These are phyloP conservation scores for Saccharomycopsis phalli DNA, from an alignment of 1,139 yeast species.

Conservation along the genomic window DNA sequence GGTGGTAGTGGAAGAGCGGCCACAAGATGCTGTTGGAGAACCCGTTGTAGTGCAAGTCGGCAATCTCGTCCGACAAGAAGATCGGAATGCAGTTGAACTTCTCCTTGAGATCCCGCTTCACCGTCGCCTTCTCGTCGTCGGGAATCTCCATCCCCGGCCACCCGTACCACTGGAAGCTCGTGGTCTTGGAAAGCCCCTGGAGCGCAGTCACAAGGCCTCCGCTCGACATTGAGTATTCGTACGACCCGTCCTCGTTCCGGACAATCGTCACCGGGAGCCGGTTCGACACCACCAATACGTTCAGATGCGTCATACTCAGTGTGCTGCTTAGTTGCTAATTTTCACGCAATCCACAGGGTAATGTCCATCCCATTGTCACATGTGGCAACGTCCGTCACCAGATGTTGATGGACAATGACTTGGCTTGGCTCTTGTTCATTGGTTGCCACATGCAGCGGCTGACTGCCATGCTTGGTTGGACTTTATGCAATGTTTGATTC, in stretches of 20 bases:
- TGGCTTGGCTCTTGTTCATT: too few species aligned
- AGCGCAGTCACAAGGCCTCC: conserved; percentile 97
- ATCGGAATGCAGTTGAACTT: conserved; percentile 89
- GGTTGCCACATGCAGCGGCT: too few species aligned
- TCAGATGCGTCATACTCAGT: conserved; percentile 26
- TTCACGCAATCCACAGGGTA: too few species aligned
- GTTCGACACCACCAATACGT: conserved; percentile 88
- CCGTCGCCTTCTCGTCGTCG: conserved; percentile 58
- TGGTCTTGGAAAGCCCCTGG: conserved; percentile 78
- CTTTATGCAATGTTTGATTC: too few species aligned
- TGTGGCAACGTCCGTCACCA: too few species aligned
- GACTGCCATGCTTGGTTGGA: too few species aligned
- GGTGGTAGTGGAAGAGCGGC: conserved; percentile 98
- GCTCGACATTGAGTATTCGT: conserved; percentile 79
- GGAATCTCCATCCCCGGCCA: conserved; percentile 96
- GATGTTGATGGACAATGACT: too few species aligned
- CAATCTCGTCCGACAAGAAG: conserved; percentile 76
- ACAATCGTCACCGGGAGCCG: conserved; percentile 90
- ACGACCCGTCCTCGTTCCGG: conserved; percentile 50
- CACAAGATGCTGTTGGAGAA: conserved; percentile 86
- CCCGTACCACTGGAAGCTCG: conserved; percentile 94
- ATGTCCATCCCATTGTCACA: too few species aligned
- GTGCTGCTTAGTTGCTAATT: too few species aligned
- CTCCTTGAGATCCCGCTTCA: conserved; percentile 59
- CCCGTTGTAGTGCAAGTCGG: conserved; percentile 95